Conservation (phyloP, 106 monocot species). For the Allium fistulosum region DNA sequence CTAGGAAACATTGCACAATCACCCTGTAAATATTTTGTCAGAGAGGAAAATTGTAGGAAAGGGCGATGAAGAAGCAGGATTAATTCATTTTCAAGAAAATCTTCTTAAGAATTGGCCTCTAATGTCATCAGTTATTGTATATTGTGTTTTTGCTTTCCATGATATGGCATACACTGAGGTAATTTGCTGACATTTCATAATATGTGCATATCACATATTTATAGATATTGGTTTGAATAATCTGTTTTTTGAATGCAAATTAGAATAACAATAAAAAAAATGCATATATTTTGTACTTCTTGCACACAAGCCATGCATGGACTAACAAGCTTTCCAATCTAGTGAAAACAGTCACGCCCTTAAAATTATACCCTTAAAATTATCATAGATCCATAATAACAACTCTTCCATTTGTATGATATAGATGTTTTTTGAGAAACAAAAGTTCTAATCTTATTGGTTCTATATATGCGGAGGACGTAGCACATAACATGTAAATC, state of each 20-base stretch:
- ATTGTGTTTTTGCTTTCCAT: constrained; percentile 61
- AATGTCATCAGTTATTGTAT: constrained; percentile 64
- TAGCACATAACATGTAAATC: too few relatives aligned
- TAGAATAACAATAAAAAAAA: background rate
- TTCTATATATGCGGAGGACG: too few relatives aligned
- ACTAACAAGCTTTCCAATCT: background rate
- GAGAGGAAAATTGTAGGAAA: constrained; percentile 4
- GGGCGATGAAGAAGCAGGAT: background rate
- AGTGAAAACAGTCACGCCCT: background rate
- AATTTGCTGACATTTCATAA: background rate
- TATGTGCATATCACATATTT: background rate
- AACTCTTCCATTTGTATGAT: too few relatives aligned
- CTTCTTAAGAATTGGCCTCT: constrained; percentile 63
- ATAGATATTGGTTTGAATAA: background rate
- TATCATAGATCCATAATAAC: too few relatives aligned
- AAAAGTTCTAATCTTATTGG: too few relatives aligned
- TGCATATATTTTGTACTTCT: background rate
- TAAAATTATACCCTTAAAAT: background rate
- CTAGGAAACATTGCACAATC: constrained; percentile 44
- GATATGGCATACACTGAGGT: constrained; percentile 84
- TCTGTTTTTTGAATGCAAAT: background rate
- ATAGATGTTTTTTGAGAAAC: too few relatives aligned
- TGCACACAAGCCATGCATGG: background rate
- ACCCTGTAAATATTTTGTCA: constrained; percentile 10
- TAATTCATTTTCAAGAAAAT: constrained; percentile 6